phyloP scores from a whole-genome alignment of 768 basidiomycete species.

The Podaxis sp. region DNA sequence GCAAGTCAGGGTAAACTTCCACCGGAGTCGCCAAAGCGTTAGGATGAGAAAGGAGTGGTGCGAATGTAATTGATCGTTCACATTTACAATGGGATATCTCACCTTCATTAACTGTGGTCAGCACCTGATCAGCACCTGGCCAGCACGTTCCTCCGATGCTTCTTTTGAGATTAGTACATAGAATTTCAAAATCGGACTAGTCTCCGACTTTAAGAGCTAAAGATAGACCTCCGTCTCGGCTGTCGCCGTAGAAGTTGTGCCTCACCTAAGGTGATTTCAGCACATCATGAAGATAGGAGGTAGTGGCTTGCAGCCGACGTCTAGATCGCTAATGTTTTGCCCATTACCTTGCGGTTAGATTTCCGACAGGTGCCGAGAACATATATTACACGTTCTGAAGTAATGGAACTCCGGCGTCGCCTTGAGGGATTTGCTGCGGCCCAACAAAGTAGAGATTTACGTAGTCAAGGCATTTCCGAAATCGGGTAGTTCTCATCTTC shows the following conservation, averaged over 20 bases:
- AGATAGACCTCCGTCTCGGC: background rate
- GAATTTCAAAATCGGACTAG: slow-evolving; percentile 3
- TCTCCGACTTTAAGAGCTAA: background rate
- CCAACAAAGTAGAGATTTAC: background rate
- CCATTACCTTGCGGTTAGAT: background rate
- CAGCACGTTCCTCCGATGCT: too few species aligned
- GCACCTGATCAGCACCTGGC: too few species aligned
- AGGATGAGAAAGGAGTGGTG: too few species aligned
- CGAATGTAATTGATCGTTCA: too few species aligned
- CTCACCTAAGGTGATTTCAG: background rate
- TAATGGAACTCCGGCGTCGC: background rate
- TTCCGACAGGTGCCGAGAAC: background rate
- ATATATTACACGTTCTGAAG: background rate
- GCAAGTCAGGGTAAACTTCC: too few species aligned
- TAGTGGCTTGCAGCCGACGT: background rate
- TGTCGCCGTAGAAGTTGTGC: background rate
- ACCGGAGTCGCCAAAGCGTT: too few species aligned
- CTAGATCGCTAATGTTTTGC: background rate
- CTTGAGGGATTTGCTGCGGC: slow-evolving; percentile 1
- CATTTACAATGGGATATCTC: too few species aligned
- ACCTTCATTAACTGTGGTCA: too few species aligned
- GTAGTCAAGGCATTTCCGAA: background rate
- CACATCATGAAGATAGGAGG: background rate
- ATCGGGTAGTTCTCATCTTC: background rate
- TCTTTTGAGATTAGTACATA: background rate